These are phyloP conservation scores for Emericellopsis terricola DNA, from an alignment of 495 filamentous ascomycete genomes.

Conservation along the genomic window DNA sequence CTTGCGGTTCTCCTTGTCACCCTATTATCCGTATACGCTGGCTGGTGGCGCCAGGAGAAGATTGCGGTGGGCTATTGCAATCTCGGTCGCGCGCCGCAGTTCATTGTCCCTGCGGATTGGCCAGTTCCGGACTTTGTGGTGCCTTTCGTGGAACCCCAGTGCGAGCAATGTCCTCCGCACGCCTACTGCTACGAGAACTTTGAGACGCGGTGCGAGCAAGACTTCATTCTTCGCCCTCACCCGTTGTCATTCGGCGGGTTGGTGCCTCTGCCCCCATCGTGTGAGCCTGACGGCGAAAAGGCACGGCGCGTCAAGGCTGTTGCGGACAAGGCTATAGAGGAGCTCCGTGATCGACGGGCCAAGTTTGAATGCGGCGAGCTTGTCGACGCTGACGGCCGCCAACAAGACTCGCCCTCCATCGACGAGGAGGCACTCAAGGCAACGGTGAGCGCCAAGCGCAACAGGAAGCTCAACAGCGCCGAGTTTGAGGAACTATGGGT, in stretches of 20 bases:
- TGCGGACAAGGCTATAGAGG: constrained; percentile 72
- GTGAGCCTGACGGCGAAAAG: constrained; percentile 88
- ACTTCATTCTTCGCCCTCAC: constrained; percentile 72
- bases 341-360: constrained; percentile 69
- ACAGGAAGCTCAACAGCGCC: constrained; percentile 58
- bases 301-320: constrained; percentile 71
- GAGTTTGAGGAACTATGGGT: constrained; percentile 91
- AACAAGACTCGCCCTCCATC: constrained; percentile 41
- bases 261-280: constrained; percentile 76
- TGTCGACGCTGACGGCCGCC: constrained; percentile 39
- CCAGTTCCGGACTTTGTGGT: constrained; percentile 47
- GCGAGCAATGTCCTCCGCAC: constrained; percentile 83
- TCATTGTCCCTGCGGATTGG: constrained; percentile 21
- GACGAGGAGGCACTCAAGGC: constrained; percentile 62
- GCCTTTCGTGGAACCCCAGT: constrained; percentile 53
- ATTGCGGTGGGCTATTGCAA: constrained; percentile 88
- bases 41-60: constrained; percentile 88
- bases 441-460: constrained; percentile 49
- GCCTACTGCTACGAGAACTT: constrained; percentile 73
- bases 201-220: constrained; percentile 61
- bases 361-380: constrained; percentile 80
- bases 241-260: constrained; percentile 67
- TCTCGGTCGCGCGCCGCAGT: constrained; percentile 43
- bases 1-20: constrained; percentile 48
- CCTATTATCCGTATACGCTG: constrained; percentile 50